phyloP scores from a whole-genome alignment of 1,139 yeast species.

The Tardiomyces blankii region DNA sequence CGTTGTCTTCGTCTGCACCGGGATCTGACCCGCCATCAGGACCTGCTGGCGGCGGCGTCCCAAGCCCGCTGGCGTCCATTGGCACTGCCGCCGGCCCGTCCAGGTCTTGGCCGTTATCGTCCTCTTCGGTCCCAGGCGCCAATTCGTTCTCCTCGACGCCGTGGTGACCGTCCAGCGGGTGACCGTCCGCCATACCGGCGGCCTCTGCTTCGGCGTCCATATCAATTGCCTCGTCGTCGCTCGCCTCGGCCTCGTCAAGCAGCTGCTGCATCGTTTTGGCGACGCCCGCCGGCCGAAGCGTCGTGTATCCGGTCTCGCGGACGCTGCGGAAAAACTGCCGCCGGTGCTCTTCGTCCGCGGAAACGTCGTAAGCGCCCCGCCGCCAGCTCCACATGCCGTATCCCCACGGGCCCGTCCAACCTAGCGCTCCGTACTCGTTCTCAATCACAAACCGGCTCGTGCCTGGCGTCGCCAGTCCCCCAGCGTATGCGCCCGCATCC shows the following conservation, averaged over 20 bases:
- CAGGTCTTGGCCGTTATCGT: not conserved
- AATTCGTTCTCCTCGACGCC: not conserved
- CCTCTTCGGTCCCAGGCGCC: not conserved
- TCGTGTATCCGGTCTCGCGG: constrained; percentile 9
- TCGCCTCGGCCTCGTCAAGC: constrained; percentile 8
- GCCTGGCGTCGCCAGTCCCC: not conserved
- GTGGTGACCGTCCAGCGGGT: not conserved
- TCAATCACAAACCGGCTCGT: not conserved
- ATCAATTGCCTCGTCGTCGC: not conserved
- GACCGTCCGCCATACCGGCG: not conserved
- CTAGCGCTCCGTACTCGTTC: not conserved
- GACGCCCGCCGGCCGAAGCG: constrained; percentile 15
- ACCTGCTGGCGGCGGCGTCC: not conserved
- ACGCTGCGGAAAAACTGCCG: constrained; percentile 3
- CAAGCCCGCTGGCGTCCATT: not conserved
- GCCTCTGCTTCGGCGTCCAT: too few relatives aligned
- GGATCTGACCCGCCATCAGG: too few relatives aligned
- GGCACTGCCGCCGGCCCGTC: not conserved
- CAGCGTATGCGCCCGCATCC: not conserved
- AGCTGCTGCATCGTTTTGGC: constrained; percentile 10
- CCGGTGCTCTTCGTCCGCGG: not conserved
- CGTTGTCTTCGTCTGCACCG: constrained; percentile 6
- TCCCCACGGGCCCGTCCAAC: not conserved
- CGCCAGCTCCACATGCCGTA: not conserved
- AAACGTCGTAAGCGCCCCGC: not conserved